Evolutionary conservation across 495 filamentous ascomycete genomes (phyloP).

Genomic region (Astrothelium macrocarpum): DNA sequence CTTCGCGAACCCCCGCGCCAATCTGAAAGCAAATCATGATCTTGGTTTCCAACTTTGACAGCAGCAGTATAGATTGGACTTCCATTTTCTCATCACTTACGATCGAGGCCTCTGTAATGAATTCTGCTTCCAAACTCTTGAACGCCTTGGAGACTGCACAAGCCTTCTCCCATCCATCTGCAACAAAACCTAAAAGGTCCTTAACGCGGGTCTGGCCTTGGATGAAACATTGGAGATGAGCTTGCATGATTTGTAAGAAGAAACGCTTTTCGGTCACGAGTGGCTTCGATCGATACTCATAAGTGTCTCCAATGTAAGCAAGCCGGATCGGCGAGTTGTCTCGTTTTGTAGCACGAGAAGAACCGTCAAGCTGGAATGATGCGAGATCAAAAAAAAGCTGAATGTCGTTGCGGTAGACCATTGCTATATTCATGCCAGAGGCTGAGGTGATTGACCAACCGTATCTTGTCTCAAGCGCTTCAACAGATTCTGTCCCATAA

Average conservation of each 20-base stretch:
- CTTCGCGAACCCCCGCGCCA: conserved; percentile 33
- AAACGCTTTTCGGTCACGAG: conserved; percentile 53
- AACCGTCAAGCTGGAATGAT: conserved; percentile 39
- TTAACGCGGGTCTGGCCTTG: conserved; percentile 42
- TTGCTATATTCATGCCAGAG: conserved; percentile 48
- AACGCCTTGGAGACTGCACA: conserved; percentile 43
- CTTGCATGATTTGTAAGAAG: conserved; percentile 56
- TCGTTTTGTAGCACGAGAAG: neutral
- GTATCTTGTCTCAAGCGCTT: conserved; percentile 54
- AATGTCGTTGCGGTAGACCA: conserved; percentile 71
- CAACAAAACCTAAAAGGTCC: conserved; percentile 46
- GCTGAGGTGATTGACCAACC: conserved; percentile 72
- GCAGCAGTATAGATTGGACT: conserved; percentile 44
- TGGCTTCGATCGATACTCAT: conserved; percentile 28
- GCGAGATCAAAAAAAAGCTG: conserved; percentile 64
- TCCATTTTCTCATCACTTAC: conserved; percentile 47
- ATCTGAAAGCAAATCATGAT: conserved; percentile 47
- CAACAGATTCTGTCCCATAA: conserved; percentile 48
- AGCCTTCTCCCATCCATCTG: conserved; percentile 51
- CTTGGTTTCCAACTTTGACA: conserved; percentile 49
- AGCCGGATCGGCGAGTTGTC: conserved; percentile 38
- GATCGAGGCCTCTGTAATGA: conserved; percentile 44
- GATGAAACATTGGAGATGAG: conserved; percentile 44
- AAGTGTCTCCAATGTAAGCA: conserved; percentile 37
- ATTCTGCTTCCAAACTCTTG: conserved; percentile 42